Base-by-base conservation (phyloP, 345 rosid genomes). In the Camelina laxa region DNA sequence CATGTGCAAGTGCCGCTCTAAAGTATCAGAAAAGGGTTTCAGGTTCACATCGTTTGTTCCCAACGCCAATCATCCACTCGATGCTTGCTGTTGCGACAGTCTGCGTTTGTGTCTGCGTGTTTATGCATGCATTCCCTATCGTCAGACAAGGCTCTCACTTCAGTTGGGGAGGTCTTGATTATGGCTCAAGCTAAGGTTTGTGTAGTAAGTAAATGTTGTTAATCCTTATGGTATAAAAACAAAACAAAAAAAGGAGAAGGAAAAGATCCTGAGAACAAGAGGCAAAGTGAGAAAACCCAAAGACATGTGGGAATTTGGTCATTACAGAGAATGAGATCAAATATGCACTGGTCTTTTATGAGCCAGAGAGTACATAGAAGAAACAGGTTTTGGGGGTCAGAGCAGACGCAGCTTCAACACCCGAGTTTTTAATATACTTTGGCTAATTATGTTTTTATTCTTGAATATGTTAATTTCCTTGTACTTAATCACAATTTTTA, bases 61-160 rank as follows among this genome's bases (percentile, higher is more conserved):
- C 87, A 60, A 89, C 88, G 12, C 94, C 96, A 0, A 83, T 83
- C 50, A 72, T 88, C 24, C 90, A 90, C 67, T 89, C 96, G 1
- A 84, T 92, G 92, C 89, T 92, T 21, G 86, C 93, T 53, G 81
- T 90, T 75, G 98, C 95, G 0, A 93, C 96, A 0, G 96, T 92
- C 33, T 92, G 98, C 31, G 96, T 90, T 60, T 92, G 98, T 48
- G 98, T 92, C 30, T 92, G 98, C 72, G 79, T 92, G 35, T 88
- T 88, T 73, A 53, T 87, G 80, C 88, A 95, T 9, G 91, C 91
- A 2, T 78, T 81, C 19, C 96, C 96, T 0, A 65, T 81, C 5
- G 82, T 88, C 16, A 87, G 96, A 48, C 70, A 65, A 33, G 82
- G 78, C 41, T 82, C 87, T 47, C 98, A 88, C 35, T 92, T 92